These are phyloP conservation scores for Nelumbo lutea DNA, from an alignment of 164 flowering plant genomes.

Conservation along the genomic window DNA sequence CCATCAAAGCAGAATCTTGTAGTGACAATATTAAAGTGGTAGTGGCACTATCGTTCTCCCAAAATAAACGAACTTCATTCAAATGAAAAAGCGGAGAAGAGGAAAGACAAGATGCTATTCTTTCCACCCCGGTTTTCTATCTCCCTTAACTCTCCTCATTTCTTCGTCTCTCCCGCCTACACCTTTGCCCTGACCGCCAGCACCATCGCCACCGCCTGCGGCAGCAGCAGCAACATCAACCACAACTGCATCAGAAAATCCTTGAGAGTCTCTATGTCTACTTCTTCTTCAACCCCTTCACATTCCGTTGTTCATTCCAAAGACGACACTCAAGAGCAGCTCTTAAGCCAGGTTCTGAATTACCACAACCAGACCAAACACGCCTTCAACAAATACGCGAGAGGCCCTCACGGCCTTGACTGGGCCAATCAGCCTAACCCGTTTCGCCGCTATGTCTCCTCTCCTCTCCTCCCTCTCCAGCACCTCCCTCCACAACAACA, in stretches of 20 bases:
- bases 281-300: conserved; percentile 12
- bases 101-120: conserved; percentile 14
- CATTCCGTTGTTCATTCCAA: conserved; percentile 4
- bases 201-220: neutral
- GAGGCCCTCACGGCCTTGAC: conserved; percentile 86
- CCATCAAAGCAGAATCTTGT: too few species aligned
- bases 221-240: neutral
- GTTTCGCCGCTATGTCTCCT: conserved; percentile 67
- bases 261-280: conserved; percentile 3
- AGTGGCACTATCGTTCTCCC: too few species aligned
- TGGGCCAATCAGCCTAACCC: conserved; percentile 99
- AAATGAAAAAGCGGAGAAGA: too few species aligned
- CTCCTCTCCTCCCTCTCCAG: conserved; percentile 64
- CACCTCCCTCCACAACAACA: conserved; percentile 32
- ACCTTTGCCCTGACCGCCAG: neutral
- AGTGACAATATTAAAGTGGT: too few species aligned
- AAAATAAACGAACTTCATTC: too few species aligned
- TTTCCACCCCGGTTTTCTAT: conserved; percentile 9
- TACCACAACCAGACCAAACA: conserved; percentile 93
- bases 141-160: conserved; percentile 3
- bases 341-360: conserved; percentile 39
- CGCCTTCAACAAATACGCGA: conserved; percentile 60
- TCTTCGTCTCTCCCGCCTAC: conserved; percentile 13
- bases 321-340: conserved; percentile 10
- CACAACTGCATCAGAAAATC: neutral